These are phyloP conservation scores for Pseudozyma thailandica DNA, from an alignment of 1,284 basidiomycete species.

Conservation along the genomic window DNA sequence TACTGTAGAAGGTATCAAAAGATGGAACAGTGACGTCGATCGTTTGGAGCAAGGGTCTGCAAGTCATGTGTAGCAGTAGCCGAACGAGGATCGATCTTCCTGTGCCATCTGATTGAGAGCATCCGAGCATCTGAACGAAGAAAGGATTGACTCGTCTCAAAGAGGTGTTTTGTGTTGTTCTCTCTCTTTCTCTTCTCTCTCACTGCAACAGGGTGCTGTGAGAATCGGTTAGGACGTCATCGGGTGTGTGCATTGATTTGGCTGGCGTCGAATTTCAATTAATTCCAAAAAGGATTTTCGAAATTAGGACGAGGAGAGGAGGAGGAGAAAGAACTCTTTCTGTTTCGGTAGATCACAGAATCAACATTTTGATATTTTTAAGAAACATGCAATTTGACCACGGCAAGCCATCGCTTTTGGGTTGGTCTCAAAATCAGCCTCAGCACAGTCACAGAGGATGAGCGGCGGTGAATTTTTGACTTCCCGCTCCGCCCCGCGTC, in stretches of 20 bases:
- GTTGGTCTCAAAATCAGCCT: too few species aligned
- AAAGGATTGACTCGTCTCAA: slow-evolving; percentile 6
- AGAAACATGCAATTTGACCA: neutral
- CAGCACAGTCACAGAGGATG: too few species aligned
- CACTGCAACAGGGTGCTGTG: too few species aligned
- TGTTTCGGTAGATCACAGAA: slow-evolving; percentile 8
- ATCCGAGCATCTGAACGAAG: too few species aligned
- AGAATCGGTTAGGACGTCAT: slow-evolving; percentile 8
- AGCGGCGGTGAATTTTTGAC: neutral
- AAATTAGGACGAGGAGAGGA: too few species aligned
- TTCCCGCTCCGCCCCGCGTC: slow-evolving; percentile 9
- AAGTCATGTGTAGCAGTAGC: too few species aligned
- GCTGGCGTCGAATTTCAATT: neutral
- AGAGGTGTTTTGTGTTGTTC: slow-evolving; percentile 8
- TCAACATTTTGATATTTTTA: slow-evolving; percentile 13
- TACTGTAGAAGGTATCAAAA: neutral
- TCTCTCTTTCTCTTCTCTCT: too few species aligned
- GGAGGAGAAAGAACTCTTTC: too few species aligned
- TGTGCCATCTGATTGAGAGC: too few species aligned
- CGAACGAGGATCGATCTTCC: slow-evolving; percentile 5
- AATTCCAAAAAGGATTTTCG: too few species aligned
- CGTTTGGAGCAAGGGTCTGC: too few species aligned
- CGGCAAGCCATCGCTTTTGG: neutral
- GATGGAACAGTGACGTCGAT: neutral
- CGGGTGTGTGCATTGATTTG: slow-evolving; percentile 9